Evolutionary conservation across 176 grass and related monocot genomes (phyloP).

Genomic region (Oryza glumipatula): DNA sequence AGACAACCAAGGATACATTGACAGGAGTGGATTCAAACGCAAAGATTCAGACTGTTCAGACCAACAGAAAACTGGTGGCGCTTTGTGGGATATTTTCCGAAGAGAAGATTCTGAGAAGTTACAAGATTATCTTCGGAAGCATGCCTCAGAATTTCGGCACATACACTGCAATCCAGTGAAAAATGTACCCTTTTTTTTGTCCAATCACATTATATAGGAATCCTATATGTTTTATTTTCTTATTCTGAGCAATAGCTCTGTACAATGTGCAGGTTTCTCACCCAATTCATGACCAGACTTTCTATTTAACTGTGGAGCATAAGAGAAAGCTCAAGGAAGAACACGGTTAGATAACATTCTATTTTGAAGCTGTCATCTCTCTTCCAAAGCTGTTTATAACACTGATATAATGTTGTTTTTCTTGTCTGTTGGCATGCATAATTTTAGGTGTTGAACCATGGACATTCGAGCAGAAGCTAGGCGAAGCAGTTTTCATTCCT

Average conservation of each 20-base stretch:
- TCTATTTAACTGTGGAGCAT: constrained; percentile 76
- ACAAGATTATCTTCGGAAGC: constrained; percentile 67
- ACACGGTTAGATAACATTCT: constrained; percentile 56
- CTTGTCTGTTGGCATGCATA: background rate
- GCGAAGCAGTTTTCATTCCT: constrained; percentile 85
- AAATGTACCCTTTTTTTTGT: constrained; percentile 46
- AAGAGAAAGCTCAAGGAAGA: constrained; percentile 86
- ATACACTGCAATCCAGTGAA: constrained; percentile 58
- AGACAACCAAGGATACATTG: constrained; percentile 1
- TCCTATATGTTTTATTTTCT: background rate
- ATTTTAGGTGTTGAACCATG: constrained; percentile 83
- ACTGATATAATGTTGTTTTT: background rate
- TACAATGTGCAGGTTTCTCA: constrained; percentile 63
- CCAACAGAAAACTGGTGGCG: constrained; percentile 48
- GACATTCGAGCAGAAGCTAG: constrained; percentile 90
- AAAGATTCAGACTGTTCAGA: constrained; percentile 22
- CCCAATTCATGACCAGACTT: constrained; percentile 80
- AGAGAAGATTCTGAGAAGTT: constrained; percentile 75
- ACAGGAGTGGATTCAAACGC: background rate
- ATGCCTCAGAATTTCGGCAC: constrained; percentile 75
- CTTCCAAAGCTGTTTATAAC: background rate
- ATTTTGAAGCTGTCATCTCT: constrained; percentile 1
- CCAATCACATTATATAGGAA: background rate
- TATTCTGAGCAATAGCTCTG: constrained; percentile 19
- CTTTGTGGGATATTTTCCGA: constrained; percentile 91